Evolutionary conservation across 805 yeast species (phyloP).

Genomic region (Ogataea ganodermae): DNA sequence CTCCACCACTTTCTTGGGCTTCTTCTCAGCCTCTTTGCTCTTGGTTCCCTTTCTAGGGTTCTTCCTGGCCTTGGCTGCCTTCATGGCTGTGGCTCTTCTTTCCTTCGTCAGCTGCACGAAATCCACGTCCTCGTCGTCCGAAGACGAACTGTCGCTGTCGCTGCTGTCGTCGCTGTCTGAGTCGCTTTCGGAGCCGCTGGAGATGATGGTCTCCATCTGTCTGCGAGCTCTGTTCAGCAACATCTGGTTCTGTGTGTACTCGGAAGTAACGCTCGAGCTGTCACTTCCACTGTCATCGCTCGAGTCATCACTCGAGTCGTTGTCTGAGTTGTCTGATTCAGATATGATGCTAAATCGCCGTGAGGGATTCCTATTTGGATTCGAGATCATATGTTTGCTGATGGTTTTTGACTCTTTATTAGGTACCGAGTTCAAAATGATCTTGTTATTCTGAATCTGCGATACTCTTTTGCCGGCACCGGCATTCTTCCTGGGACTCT

Average conservation of each 20-base stretch:
- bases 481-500: constrained; percentile 33
- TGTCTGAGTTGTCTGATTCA: constrained; percentile 22
- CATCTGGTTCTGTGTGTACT: neutral
- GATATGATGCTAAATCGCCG: constrained; percentile 33
- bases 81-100: constrained; percentile 57
- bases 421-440: constrained; percentile 21
- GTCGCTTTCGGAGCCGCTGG: constrained; percentile 41
- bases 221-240: constrained; percentile 21
- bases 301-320: constrained; percentile 13
- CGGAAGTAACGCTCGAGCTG: constrained; percentile 32
- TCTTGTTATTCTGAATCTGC: constrained; percentile 31
- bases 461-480: constrained; percentile 30
- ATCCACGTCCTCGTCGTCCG: constrained; percentile 70
- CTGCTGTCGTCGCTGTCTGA: constrained; percentile 30
- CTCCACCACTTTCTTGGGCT: constrained; percentile 6
- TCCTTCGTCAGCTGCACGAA: constrained; percentile 72
- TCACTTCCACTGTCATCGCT: constrained; percentile 32
- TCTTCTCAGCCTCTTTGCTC: constrained; percentile 13
- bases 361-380: constrained; percentile 6
- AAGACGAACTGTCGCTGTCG: constrained; percentile 43
- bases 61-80: constrained; percentile 41
- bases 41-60: constrained; percentile 24
- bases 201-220: constrained; percentile 29
- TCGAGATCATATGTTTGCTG: constrained; percentile 10
- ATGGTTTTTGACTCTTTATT: constrained; percentile 32